A percentile compares a stretch with the other conserved stretches of the same genome.
These are phyloP conservation scores for Calophaca sinica DNA, from an alignment of 306 rosid species.

Conservation along the genomic window DNA sequence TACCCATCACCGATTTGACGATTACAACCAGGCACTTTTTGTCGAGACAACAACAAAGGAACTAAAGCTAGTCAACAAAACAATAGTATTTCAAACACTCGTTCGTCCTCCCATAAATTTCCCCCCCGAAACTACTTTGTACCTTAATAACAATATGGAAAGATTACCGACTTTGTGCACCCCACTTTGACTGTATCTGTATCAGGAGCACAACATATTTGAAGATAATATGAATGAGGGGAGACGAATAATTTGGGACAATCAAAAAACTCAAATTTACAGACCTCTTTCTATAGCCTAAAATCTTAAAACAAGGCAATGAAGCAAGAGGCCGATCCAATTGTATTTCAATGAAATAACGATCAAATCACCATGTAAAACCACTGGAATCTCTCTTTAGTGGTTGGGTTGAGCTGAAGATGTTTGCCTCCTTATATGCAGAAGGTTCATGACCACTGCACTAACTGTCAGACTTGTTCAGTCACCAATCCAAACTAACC, in stretches of 20 bases:
- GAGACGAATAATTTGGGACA: constrained; percentile 58
- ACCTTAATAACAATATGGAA: constrained; percentile 49
- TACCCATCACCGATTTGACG: neutral
- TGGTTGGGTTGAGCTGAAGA: constrained; percentile 45
- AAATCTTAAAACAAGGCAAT: constrained; percentile 77
- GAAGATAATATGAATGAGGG: constrained; percentile 53
- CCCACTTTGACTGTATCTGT: constrained; percentile 53
- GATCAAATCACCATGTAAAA: constrained; percentile 53
- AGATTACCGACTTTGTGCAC: constrained; percentile 56
- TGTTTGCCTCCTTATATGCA: constrained; percentile 47
- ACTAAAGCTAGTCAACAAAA: constrained; percentile 43
- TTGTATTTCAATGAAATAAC: constrained; percentile 59
- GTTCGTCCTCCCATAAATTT: constrained; percentile 49
- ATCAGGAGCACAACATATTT: constrained; percentile 51
- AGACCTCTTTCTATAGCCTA: constrained; percentile 83
- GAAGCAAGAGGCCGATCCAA: constrained; percentile 75
- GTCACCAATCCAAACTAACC: constrained; percentile 62
- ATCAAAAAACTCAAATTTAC: constrained; percentile 64
- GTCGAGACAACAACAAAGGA: constrained; percentile 23
- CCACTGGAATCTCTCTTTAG: constrained; percentile 49
- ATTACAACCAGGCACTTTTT: neutral
- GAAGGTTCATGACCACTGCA: constrained; percentile 48
- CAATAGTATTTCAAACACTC: constrained; percentile 48
- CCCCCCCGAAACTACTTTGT: constrained; percentile 43
- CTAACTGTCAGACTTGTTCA: constrained; percentile 46